Conservation (phyloP, 2,329 filamentous ascomycete species). For the Gremmenia infestans region DNA sequence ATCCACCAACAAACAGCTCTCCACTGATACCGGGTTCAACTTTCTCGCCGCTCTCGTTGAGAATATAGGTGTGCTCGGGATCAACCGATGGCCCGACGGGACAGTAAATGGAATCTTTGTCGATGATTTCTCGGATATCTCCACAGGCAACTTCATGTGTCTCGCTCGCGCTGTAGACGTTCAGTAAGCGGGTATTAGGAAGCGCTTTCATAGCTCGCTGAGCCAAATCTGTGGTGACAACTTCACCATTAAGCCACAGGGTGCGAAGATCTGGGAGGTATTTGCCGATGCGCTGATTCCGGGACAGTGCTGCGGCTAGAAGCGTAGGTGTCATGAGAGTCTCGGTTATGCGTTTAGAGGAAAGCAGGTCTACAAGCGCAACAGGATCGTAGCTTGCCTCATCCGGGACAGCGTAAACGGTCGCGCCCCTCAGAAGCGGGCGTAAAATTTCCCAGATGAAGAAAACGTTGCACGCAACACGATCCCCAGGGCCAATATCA, state of each 20-base stretch:
- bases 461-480: constrained; percentile 84
- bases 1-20: constrained; percentile 73
- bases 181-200: constrained; percentile 65
- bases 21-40: constrained; percentile 60
- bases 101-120: constrained; percentile 61
- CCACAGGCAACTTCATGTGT: constrained; percentile 60
- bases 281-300: constrained; percentile 59
- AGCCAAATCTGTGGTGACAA: constrained; percentile 73
- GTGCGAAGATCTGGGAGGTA: constrained; percentile 63
- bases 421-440: constrained; percentile 69
- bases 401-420: constrained; percentile 70
- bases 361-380: constrained; percentile 65
- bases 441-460: constrained; percentile 83
- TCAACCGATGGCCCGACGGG: constrained; percentile 69
- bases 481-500: constrained; percentile 65
- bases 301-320: constrained; percentile 66
- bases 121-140: constrained; percentile 64
- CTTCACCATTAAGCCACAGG: constrained; percentile 78
- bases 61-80: constrained; percentile 64
- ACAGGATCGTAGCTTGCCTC: constrained; percentile 73
- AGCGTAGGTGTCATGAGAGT: constrained; percentile 81
- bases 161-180: constrained; percentile 79
- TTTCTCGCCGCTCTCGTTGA: constrained; percentile 62
- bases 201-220: constrained; percentile 56
- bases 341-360: constrained; percentile 64